Evolutionary conservation across 2,329 filamentous ascomycete genomes (phyloP).

Genomic region (Alternaria hordeiaustralica): DNA sequence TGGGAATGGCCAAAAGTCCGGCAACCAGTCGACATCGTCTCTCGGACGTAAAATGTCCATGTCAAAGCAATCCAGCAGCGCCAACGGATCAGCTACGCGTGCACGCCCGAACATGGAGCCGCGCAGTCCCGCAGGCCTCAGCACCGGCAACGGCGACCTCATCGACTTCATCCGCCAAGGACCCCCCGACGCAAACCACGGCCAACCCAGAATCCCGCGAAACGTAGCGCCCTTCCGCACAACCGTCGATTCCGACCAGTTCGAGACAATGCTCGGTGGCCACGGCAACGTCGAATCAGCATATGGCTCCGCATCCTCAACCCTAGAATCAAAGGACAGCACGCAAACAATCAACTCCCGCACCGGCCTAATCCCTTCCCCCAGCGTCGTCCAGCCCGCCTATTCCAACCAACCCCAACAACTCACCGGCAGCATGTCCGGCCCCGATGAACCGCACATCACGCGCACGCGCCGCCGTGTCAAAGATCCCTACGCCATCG

Average conservation of each 20-base stretch:
- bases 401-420: conserved; percentile 46
- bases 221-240: conserved; percentile 84
- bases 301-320: conserved; percentile 46
- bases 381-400: conserved; percentile 43
- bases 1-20: conserved; percentile 21
- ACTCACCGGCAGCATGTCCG: conserved; percentile 39
- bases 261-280: conserved; percentile 52
- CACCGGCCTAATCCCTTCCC: conserved; percentile 65
- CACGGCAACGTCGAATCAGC: conserved; percentile 43
- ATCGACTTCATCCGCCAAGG: conserved; percentile 96
- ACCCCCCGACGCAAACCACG: conserved; percentile 66
- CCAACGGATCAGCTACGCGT: conserved; percentile 34
- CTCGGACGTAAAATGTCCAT: conserved; percentile 40
- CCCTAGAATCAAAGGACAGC: conserved; percentile 50
- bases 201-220: conserved; percentile 76
- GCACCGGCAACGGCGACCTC: conserved; percentile 77
- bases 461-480: conserved; percentile 78
- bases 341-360: conserved; percentile 74
- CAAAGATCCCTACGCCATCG: conserved; percentile 92
- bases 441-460: conserved; percentile 59
- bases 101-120: conserved; percentile 54
- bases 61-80: conserved; percentile 21
- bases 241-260: conserved; percentile 86
- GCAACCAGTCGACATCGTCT: conserved; percentile 31
- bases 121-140: conserved; percentile 71